Evolutionary conservation across 1,139 yeast genomes (phyloP).

Genomic region (Casaregolazyma lundiana): DNA sequence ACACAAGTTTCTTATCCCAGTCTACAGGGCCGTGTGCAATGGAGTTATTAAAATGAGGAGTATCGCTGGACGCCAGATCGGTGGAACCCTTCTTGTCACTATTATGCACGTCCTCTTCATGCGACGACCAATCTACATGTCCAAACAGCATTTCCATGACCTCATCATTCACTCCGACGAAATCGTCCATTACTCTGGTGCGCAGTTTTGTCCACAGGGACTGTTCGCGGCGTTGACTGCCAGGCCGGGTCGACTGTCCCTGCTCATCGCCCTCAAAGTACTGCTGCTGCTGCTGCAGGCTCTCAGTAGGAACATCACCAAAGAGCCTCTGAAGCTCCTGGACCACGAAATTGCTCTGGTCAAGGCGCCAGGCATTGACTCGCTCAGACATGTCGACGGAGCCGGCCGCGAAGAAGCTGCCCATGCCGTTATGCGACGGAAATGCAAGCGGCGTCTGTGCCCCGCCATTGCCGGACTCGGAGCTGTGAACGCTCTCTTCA

Average conservation of each 20-base stretch:
- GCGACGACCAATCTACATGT: slow-evolving; percentile 19
- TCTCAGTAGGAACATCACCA: slow-evolving; percentile 7
- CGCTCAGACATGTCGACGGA: slow-evolving; percentile 30
- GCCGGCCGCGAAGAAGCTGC: slow-evolving; percentile 29
- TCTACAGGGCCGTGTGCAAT: slow-evolving; percentile 23
- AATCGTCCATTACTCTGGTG: slow-evolving; percentile 21
- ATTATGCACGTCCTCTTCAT: slow-evolving; percentile 4
- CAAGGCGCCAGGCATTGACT: slow-evolving; percentile 38
- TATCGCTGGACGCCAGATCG: slow-evolving; percentile 6
- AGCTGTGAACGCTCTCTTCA: slow-evolving; percentile 6
- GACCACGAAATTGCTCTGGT: slow-evolving; percentile 33
- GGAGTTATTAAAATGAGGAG: slow-evolving; percentile 22
- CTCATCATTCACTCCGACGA: slow-evolving; percentile 31
- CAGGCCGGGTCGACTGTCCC: neutral
- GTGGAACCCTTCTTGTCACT: neutral
- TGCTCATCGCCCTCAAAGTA: slow-evolving; percentile 4
- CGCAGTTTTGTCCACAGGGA: slow-evolving; percentile 21
- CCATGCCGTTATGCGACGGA: slow-evolving; percentile 36
- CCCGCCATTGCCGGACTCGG: slow-evolving; percentile 13
- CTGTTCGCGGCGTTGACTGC: neutral
- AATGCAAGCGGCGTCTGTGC: slow-evolving; percentile 30
- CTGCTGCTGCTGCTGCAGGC: slow-evolving; percentile 6
- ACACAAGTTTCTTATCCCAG: slow-evolving; percentile 26
- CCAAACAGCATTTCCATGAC: slow-evolving; percentile 32
- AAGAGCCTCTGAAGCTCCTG: slow-evolving; percentile 29